Base-by-base conservation (phyloP, 2,329 filamentous ascomycete genomes). In the Ophiocordyceps robertsii region DNA sequence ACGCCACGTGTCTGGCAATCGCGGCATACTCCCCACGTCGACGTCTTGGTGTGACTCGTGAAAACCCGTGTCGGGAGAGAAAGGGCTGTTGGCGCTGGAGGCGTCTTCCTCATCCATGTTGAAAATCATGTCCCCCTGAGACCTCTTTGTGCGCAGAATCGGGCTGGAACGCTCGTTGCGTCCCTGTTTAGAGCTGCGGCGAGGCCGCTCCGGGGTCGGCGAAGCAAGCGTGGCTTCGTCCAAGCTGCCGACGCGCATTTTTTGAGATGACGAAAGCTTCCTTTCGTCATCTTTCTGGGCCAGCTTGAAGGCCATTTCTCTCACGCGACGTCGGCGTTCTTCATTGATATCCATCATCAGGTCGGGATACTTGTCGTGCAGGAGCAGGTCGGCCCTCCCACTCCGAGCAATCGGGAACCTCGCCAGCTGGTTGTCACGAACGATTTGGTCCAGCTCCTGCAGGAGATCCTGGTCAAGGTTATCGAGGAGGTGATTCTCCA, bases 401-500 rank as follows among this genome's bases (percentile, higher is more conserved):
- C 84, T 89, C 53, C 83, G 81, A 9, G 80, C 82, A 53, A 90
- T 80, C 0, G 87, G 87, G 40, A 84, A 76, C 42, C 77, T 81
- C 11, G 82, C 76, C 35, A 88, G 65, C 56, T 98, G 92, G 51
- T 95, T 93, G 37, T 80, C 77, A 45, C 82, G 80, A 13, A 94
- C 87, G 11, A 87, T 74, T 40, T 74, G 69, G 56, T 95, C 87
- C 3, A 98, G 71, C 42, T 95, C 86, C 3, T 73, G 53, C 14
- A 95, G 64, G n/a, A 96, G 65, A 46, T 93, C 82, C 36, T 84
- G 77, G 42, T 96, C 89, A 14, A 98, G 73, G 44, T 87, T 82
- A 49, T 93, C 84, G 3, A 98, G 71, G 14, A 90, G 71, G 51
- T 86, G 82, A 48, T 94, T 95, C 55, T 95, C 88, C 40, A 98